Evolutionary conservation across 768 basidiomycete genomes (phyloP), one percentile per base, ranked within the genome.

Genomic region (Phlebiopsis gigantea): DNA sequence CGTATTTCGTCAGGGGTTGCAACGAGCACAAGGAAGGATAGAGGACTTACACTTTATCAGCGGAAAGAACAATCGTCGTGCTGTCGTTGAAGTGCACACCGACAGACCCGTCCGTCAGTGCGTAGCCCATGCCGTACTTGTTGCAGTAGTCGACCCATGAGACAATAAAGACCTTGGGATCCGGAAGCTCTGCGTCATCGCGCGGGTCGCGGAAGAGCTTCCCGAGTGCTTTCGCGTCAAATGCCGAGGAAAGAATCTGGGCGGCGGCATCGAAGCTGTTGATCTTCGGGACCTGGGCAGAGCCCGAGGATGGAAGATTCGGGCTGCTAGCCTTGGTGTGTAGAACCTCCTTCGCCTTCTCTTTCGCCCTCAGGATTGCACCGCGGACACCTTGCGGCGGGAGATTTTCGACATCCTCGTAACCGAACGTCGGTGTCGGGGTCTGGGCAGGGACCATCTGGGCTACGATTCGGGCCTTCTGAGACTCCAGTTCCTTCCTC

Each of bases 41-140:
- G 29, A 26, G 49, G 55, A 78, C 92, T 64, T 63, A 96, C 96
- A 83, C 74, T 71, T 92, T 95, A 65, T 90, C 88, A 1, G 96
- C 84, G 39, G 90, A 83, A 60, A 98, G 74, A 29, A 97, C 82
- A 60, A 97, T 68, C 28, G 82, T 88, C 15, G 93, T 92, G 67
- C 89, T 93, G 69, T 99, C 97, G 65, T 98, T 98, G 75, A 97
- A 99, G 72, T 98, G 87, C 21, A 98, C 92, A 4, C 93, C 93
- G 46, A 98, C 87, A 21, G 90, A 89, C 2, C 96, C 94, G 66
- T 99, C 94, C 19, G 93, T 96, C 66, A 98, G 76, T 3, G 93
- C 93, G 69, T 97, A 98, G 1, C 96, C 97, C 91, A 98, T 98
- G n/a, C 96, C 97, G 71, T 98, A 99, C 77, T 98, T 98, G 72